A percentile compares a stretch with the other conserved stretches of the same genome.
Conservation (phyloP, 2,329 filamentous ascomycete species). For the Pseudopyricularia javanii region DNA sequence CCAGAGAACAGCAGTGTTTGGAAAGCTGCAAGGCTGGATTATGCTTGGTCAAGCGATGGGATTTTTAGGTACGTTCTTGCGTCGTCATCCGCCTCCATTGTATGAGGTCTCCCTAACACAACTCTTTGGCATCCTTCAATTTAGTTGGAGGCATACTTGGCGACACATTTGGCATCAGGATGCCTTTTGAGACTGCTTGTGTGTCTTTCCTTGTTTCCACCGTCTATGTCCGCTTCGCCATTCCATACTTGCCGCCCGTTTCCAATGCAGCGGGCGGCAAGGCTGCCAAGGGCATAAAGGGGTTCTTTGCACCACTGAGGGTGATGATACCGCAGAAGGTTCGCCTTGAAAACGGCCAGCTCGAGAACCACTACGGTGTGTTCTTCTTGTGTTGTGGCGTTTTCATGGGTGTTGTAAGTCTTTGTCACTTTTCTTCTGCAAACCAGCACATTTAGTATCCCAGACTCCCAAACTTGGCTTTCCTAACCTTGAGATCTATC, state of each 20-base stretch:
- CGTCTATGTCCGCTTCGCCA: conserved; percentile 24
- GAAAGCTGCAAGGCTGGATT: conserved; percentile 51
- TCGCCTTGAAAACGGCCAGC: conserved; percentile 33
- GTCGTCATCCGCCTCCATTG: not conserved
- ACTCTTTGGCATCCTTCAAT: not conserved
- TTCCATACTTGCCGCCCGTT: conserved; percentile 39
- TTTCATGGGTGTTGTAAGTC: conserved; percentile 48
- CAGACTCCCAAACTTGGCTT: too few species aligned
- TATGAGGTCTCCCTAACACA: not conserved
- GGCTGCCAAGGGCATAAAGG: conserved; percentile 25
- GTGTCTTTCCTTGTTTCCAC: conserved; percentile 37
- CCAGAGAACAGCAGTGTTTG: conserved; percentile 51
- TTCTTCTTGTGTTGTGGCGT: conserved; percentile 53
- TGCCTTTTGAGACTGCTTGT: conserved; percentile 53
- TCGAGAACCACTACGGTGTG: conserved; percentile 46
- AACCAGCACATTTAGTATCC: not conserved
- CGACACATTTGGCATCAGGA: conserved; percentile 47
- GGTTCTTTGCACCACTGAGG: conserved; percentile 51
- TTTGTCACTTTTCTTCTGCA: not conserved
- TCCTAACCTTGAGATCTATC: not conserved
- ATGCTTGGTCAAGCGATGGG: conserved; percentile 56
- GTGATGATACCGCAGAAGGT: conserved; percentile 48
- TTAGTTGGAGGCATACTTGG: conserved; percentile 51
- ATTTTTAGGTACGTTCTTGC: conserved; percentile 32
- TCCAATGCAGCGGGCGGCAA: conserved; percentile 20